phyloP scores from a whole-genome alignment of 1,284 basidiomycete genomes.

The Trametes versicolor region DNA sequence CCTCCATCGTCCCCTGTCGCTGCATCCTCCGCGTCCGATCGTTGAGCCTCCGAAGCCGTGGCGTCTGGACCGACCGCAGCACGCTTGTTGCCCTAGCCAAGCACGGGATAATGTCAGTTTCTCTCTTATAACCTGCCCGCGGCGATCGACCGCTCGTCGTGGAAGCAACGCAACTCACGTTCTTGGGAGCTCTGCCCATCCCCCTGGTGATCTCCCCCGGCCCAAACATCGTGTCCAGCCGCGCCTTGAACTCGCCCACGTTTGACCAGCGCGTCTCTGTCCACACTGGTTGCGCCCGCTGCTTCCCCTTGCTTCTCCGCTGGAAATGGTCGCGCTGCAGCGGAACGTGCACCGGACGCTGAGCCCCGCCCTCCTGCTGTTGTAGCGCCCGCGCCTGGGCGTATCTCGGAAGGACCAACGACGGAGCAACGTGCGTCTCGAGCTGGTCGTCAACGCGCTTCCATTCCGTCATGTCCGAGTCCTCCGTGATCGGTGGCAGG shows the following conservation, averaged over 20 bases:
- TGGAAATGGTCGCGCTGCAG: slow-evolving; percentile 3
- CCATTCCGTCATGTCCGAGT: slow-evolving; percentile 22
- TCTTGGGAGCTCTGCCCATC: slow-evolving; percentile 30
- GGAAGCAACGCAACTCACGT: slow-evolving; percentile 25
- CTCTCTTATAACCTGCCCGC: background rate
- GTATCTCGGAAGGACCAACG: slow-evolving; percentile 18
- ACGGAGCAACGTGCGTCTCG: slow-evolving; percentile 28
- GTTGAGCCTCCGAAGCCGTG: background rate
- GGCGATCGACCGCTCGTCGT: background rate
- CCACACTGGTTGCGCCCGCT: slow-evolving; percentile 22
- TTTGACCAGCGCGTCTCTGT: slow-evolving; percentile 36
- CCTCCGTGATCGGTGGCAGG: slow-evolving; percentile 20
- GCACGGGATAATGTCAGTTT: background rate
- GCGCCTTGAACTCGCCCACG: slow-evolving; percentile 37
- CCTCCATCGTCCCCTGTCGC: slow-evolving; percentile 11
- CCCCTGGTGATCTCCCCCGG: slow-evolving; percentile 37
- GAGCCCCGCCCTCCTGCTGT: background rate
- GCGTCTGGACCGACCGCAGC: background rate
- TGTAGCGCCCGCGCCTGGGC: slow-evolving; percentile 13
- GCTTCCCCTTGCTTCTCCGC: slow-evolving; percentile 25
- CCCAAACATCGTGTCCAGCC: slow-evolving; percentile 36
- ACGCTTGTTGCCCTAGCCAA: background rate
- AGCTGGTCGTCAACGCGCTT: slow-evolving; percentile 23
- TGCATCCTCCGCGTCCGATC: background rate
- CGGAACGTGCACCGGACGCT: slow-evolving; percentile 16